phyloP scores from a whole-genome alignment of 2,329 filamentous ascomycete species.

The Didymellaceae sp. region DNA sequence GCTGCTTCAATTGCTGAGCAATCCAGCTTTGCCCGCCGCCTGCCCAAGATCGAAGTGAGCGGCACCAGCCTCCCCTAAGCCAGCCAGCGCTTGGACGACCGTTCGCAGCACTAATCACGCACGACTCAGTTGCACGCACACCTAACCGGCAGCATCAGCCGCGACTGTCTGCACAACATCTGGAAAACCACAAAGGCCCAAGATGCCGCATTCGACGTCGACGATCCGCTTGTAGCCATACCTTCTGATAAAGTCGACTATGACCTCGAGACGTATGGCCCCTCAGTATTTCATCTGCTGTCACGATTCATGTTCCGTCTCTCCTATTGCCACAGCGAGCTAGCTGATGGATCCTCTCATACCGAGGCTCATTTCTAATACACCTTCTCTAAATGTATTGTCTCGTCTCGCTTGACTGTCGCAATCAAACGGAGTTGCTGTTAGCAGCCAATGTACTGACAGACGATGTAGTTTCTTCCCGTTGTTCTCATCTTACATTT shows the following conservation, averaged over 20 bases:
- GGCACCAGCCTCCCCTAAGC: conserved; percentile 25
- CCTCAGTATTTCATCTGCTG: conserved; percentile 3
- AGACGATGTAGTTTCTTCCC: conserved; percentile 69
- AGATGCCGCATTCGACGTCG: conserved; percentile 60
- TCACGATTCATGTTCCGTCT: conserved; percentile 15
- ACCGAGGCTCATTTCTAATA: conserved; percentile 14
- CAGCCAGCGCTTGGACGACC: conserved; percentile 32
- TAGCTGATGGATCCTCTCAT: not conserved
- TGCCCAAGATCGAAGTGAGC: conserved; percentile 55
- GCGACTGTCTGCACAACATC: conserved; percentile 74
- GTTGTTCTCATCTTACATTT: conserved; percentile 80
- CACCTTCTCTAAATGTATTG: conserved; percentile 9
- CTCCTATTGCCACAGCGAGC: conserved; percentile 9
- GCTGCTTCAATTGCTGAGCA: conserved; percentile 12
- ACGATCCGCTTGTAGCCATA: conserved; percentile 74
- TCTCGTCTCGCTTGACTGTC: conserved; percentile 1
- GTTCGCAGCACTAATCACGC: conserved; percentile 37
- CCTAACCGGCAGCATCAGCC: conserved; percentile 78
- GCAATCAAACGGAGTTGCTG: not conserved
- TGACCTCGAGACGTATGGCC: conserved; percentile 68
- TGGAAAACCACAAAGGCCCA: conserved; percentile 67
- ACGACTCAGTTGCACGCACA: conserved; percentile 75
- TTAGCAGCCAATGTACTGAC: conserved; percentile 22
- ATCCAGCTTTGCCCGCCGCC: conserved; percentile 39
- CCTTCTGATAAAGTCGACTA: conserved; percentile 74